These are phyloP conservation scores for Hyaloperonospora arabidopsidis DNA, from an alignment of 352 stramenopile genomes.

Conservation along the genomic window DNA sequence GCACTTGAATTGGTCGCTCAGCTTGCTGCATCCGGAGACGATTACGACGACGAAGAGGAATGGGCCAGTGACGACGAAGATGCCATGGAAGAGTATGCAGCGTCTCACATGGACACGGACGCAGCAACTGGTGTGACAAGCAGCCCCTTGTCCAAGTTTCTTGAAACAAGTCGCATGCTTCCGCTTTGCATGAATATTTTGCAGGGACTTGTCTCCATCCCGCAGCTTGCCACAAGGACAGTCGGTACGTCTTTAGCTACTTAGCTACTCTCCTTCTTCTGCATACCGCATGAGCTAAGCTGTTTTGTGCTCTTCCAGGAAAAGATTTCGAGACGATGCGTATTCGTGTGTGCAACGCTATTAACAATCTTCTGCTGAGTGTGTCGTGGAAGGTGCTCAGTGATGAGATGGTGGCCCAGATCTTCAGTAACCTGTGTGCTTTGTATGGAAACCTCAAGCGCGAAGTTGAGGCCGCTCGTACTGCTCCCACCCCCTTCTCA, in stretches of 20 bases:
- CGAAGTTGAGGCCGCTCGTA: slow-evolving; percentile 22
- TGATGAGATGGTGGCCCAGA: slow-evolving; percentile 50
- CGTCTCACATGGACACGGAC: slow-evolving; percentile 54
- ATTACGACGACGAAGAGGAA: slow-evolving; percentile 71
- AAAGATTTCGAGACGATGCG: slow-evolving; percentile 76
- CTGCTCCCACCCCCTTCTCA: slow-evolving; percentile 26
- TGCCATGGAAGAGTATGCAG: slow-evolving; percentile 73
- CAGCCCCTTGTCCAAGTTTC: slow-evolving; percentile 28
- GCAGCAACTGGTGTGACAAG: slow-evolving; percentile 3
- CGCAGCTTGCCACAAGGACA: slow-evolving; percentile 34
- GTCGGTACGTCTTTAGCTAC: slow-evolving; percentile 33
- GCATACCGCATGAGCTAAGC: slow-evolving; percentile 4
- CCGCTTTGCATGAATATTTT: slow-evolving; percentile 55
- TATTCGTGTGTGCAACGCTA: slow-evolving; percentile 66
- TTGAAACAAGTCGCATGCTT: slow-evolving; percentile 46
- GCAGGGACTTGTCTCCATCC: slow-evolving; percentile 69
- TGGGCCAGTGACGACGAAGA: slow-evolving; percentile 86
- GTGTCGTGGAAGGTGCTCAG: slow-evolving; percentile 49
- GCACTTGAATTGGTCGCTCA: slow-evolving; percentile 73
- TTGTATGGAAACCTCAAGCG: slow-evolving; percentile 59
- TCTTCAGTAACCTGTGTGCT: slow-evolving; percentile 73
- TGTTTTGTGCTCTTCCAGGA: slow-evolving; percentile 22
- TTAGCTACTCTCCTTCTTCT: not conserved
- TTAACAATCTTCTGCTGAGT: slow-evolving; percentile 75
- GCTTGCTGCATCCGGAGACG: slow-evolving; percentile 41